A percentile compares a stretch with the other conserved stretches of the same genome.
These are phyloP conservation scores for Onygena corvina DNA, from an alignment of 2,329 filamentous ascomycete genomes.

Conservation along the genomic window DNA sequence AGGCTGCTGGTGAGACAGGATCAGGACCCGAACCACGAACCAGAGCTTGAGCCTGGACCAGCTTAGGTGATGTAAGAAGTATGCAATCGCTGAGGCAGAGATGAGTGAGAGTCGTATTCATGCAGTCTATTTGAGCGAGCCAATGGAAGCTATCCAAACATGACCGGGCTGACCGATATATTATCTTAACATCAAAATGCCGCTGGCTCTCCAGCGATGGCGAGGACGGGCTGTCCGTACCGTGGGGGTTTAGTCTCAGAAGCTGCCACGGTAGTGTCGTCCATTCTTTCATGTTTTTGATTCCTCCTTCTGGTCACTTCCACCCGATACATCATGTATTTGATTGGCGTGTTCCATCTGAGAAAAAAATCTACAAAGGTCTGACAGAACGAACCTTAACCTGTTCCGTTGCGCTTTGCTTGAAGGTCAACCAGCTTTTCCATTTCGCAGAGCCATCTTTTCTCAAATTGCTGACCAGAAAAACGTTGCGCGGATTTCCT, in stretches of 20 bases:
- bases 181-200: background rate
- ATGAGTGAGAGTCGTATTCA: conserved; percentile 3
- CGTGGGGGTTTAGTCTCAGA: background rate
- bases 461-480: conserved; percentile 72
- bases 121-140: background rate
- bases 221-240: background rate
- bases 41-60: background rate
- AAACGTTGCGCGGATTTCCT: conserved; percentile 70
- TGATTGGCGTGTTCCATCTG: background rate
- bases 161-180: background rate
- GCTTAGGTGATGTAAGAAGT: background rate
- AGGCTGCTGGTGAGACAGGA: no score
- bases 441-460: conserved; percentile 65
- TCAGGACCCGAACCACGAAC: no score
- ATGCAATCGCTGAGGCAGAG: background rate
- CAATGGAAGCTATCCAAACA: background rate
- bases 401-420: conserved; percentile 10
- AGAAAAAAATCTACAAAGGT: no score
- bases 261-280: background rate
- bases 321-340: background rate
- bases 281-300: background rate
- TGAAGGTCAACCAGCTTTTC: conserved; percentile 52
- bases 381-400: background rate
- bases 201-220: background rate
- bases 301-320: background rate